Base-by-base conservation (phyloP, 306 rosid species). In the Prunus dulcis region DNA sequence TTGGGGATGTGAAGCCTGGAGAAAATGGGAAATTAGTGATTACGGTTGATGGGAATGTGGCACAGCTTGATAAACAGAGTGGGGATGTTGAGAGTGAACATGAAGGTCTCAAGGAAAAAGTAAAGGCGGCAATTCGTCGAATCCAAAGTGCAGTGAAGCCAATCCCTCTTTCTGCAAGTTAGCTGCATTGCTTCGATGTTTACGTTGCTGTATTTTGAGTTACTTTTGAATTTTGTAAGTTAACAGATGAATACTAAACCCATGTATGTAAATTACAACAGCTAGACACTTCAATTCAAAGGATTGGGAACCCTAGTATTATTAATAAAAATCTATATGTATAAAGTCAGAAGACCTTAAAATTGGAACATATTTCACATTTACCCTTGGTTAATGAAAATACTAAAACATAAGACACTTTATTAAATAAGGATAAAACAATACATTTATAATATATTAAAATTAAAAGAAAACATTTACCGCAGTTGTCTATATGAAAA, bases 101-200 rank as follows among this genome's bases (percentile, higher is more conserved):
- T 73, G 98, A 94, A 79, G 97, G 91, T 77, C 93, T 94, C 18
- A 91, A 86, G 81, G 95, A 91, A 80, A 90, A 91, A 85, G 96
- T 94, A 13, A 85, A 81, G 69, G 82, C 91, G 0, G 93, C 98
- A 23, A 89, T 91, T 49, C 76, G 67, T 34, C 94, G 96, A 17
- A 91, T 94, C 79, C 91, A 89, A 73, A 76, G 82, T 76, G 92
- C 96, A 14, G 88, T 94, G 65, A 90, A 86, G 85, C 98, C 95
- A 0, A 91, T 94, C 80, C 95, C 96, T 72, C 91, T 87, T 43
- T 67, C 88, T 30, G 84, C 87, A 2, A 32, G 84, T 3, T 89
- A 89, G 28, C 45, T 1, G 53, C 76, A 17, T 32, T 41, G 19
- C 23, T 15, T 12, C 30, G 25, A 27, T 55, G 2, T 25, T 30